Evolutionary conservation across 768 basidiomycete species (phyloP), one percentile per base, ranked within the genome.

Genomic region (Rubroboletus pulcherrimus): DNA sequence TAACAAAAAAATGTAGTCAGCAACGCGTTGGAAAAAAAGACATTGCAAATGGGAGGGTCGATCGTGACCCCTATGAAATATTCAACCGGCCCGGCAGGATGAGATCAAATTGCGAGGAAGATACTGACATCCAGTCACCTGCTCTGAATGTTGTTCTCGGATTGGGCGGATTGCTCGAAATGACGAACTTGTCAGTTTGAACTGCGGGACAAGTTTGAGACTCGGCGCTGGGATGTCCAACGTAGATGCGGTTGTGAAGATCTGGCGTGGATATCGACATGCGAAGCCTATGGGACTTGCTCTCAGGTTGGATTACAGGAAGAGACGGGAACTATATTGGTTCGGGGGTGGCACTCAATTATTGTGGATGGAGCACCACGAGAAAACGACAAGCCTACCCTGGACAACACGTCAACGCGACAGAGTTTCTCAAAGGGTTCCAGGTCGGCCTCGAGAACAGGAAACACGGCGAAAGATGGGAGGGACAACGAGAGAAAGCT

Each of bases 51-150:
- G 49, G 59, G 43, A 50, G 45, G 43, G 48, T 47, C 55, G 56
- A 66, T 63, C 61, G 31, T 0, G 38, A 40, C 66, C 46, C 58
- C 61, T 60, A 49, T 58, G 54, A 33, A 26, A 59, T 43, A 52
- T 46, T 34, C 21, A 38, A 46, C 53, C 52, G 58, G 30, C 43
- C 41, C 61, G 53, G 54, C 42, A 38, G 4, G 24, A 53, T 8
- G 43, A 64, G 47, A 63, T 59, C 53, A 58, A 70, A 69, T 62
- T 37, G n/a, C n/a, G 41, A 44, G 45, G 35, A 57, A 60, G 41
- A 62, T 21, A 82, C 86, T 74, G 66, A 88, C 86, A 89, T 86
- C 87, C 87, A 89, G 65, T 89, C 87, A 15, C 87, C 87, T 5
- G 79, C 73, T 61, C 87, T 76, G 69, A 88, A 89, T 61, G 75